Base-by-base conservation (phyloP, 139 green algal genomes). In the Asterochloris sp. region DNA sequence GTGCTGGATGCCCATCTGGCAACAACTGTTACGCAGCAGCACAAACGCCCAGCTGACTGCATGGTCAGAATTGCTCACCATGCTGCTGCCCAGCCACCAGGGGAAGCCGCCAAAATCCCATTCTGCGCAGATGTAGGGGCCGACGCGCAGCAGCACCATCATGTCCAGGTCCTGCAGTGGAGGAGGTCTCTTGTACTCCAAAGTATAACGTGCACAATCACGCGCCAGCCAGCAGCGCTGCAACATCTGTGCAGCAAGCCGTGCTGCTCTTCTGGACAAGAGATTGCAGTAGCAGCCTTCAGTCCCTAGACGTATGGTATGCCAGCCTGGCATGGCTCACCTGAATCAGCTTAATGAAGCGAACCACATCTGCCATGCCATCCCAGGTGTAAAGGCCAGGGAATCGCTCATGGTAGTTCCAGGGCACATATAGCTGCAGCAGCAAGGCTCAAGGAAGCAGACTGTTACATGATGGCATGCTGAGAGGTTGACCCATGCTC, bases 71-170 rank as follows among this genome's bases (percentile, higher is more conserved):
- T 54, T 54, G 38, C 38, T 54, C 38, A 54, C 38, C 38, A 54
- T 54, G 38, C 38, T 54, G 38, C 38, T 86, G 11, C 61, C 87
- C 23, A 94, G 85, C 91, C 91, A 94, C 64, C 64, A 85, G 67
- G 91, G 91, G 16, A 94, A 84, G 17, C 91, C 90, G 0, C 91
- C 91, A 83, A 91, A 89, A 73, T 92, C 90, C 88, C 85, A 90
- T 76, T 92, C 89, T 0, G 85, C 89, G 60, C 87, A 90, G 64
- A 90, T 86, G 86, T 92, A 93, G 11, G 90, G 90, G 12, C 90
- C 90, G 0, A 87, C 83, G 19, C 90, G 82, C 67, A 94, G 83
- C 67, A 94, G 74, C 83, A 93, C 89, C 62, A 85, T 77, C 64
- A 94, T 78, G 1, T 81, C 89, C 78, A 85, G 21, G 73, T 89